Conservation (phyloP, 352 stramenopile genomes). For the Phytophthora megakarya region DNA sequence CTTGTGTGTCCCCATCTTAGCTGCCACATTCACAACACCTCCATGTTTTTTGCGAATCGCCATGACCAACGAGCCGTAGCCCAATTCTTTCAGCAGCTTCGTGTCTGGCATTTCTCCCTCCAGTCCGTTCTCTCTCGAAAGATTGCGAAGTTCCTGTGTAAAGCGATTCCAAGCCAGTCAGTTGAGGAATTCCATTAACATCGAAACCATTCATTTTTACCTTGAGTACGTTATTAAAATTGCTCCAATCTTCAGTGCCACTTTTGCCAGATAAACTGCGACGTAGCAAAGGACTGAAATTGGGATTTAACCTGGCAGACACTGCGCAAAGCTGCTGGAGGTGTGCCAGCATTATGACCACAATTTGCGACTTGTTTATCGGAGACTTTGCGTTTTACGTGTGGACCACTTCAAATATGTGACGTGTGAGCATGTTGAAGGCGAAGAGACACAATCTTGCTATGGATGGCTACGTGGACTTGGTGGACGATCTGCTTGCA, state of each 20-base stretch:
- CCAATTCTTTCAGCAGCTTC: slow-evolving; percentile 71
- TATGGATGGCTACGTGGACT: slow-evolving; percentile 38
- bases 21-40: slow-evolving; percentile 62
- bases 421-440: slow-evolving; percentile 34
- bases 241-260: slow-evolving; percentile 46
- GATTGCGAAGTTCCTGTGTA: slow-evolving; percentile 62
- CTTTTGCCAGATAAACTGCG: slow-evolving; percentile 16
- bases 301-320: not conserved
- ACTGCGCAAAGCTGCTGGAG: slow-evolving; percentile 20
- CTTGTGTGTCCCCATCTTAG: slow-evolving; percentile 56
- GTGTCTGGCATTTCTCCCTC: slow-evolving; percentile 59
- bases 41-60: slow-evolving; percentile 88
- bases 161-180: slow-evolving; percentile 5
- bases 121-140: slow-evolving; percentile 54
- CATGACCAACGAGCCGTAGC: slow-evolving; percentile 61
- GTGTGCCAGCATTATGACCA: slow-evolving; percentile 25
- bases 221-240: slow-evolving; percentile 71
- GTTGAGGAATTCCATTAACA: slow-evolving; percentile 2
- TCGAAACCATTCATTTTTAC: slow-evolving; percentile 32
- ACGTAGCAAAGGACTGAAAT: not conserved
- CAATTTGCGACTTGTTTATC: slow-evolving; percentile 7
- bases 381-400: slow-evolving; percentile 1
- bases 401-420: slow-evolving; percentile 25
- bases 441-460: slow-evolving; percentile 3
- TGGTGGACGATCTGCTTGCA: slow-evolving; percentile 57